Evolutionary conservation across 1,139 yeast species (phyloP), one percentile per base, ranked within the genome.

Genomic region (Candida sojae): DNA sequence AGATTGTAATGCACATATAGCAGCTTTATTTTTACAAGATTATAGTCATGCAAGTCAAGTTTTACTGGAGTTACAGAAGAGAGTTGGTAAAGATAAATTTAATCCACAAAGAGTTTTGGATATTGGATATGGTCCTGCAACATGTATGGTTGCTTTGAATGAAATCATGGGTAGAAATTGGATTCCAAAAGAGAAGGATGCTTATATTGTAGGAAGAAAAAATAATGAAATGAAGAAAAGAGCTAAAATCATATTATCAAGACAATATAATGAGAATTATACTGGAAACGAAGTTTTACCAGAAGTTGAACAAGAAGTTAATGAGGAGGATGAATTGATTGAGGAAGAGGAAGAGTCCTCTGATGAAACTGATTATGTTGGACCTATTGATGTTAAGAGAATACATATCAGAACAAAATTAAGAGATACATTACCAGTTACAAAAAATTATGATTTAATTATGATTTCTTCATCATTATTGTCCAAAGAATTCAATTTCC

Each of bases 101-200:
- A 66, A 67, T 32, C 97, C 97, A 0, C 62, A 75, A 31, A 71
- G 80, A 12, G 80, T 93, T 0, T 72, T 93, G 48, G 96, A 90
- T 58, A 80, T 90, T 6, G 96, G 97, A 0, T 84, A 80, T 61
- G 99, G 99, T 0, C 98, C 99, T 0, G 95, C 93, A 1, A 86
- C 96, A 0, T 98, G 97, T 1, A 84, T 93, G 72, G 73, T 92
- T 8, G 99, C 96, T 0, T 71, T 91, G 50, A 89, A 91, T 61
- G 97, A 91, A 57, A 61, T 91, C 0, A 80, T 88, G 84, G 91
- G 89, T 0, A 75, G 74, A 3, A 72, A 70, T 3, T 85, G 80
- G 70, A 67, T 70, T 23, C 93, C 96, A 0, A 71, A 68, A 21
- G 72, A 71, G 13, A 89, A 88, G 58, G 90, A 88, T 46, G 84